Base-by-base conservation (phyloP, 2,329 filamentous ascomycete genomes). In the Pseudogymnoascus destructans region DNA sequence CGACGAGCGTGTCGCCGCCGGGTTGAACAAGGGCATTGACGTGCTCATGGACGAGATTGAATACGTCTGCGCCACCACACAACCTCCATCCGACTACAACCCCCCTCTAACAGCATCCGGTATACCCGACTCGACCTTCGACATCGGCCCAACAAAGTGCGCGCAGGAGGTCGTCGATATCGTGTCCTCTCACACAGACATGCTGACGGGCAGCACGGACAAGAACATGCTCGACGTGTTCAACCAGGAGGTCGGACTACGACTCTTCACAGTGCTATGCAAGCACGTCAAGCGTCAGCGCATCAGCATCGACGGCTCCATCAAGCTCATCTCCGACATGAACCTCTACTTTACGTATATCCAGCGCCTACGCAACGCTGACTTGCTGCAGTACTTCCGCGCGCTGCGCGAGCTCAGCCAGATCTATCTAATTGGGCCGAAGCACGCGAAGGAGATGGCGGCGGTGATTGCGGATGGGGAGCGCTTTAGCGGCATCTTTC, bases 161-260 rank as follows among this genome's bases (percentile, higher is more conserved):
- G 91, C 93, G 3, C 78, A 75, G 63, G 84, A 85, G 57, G 84
- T 98, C 55, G 87, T 95, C 23, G 84, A 89, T 40, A 82, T 97
- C 38, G 87, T 97, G 11, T 85, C 85, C 19, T 86, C 86, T 13
- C 93, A 98, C 70, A 97, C 91, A 1, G 83, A 80, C 68, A 96
- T 98, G 89, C 79, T 98, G 10, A 82, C 88, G 3, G 93, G 93
- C 61, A 95, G 89, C 69, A 97, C 92, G 1, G 93, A 98, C 70
- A 98, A 98, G 76, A 92, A 89, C 62, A 95, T 95, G 79, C 84
- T 98, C 23, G 93, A 98, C 68, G 93, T 98, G 11, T 98, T 98
- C 77, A 96, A 95, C 71, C 89, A 93, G 72, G 93, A 98, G 74
- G 92, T 98, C 23, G 93, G 93, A 0, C 80, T 96, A 63, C 86